Base-by-base conservation (phyloP, 2,329 filamentous ascomycete species). In the Ascochyta lentis region DNA sequence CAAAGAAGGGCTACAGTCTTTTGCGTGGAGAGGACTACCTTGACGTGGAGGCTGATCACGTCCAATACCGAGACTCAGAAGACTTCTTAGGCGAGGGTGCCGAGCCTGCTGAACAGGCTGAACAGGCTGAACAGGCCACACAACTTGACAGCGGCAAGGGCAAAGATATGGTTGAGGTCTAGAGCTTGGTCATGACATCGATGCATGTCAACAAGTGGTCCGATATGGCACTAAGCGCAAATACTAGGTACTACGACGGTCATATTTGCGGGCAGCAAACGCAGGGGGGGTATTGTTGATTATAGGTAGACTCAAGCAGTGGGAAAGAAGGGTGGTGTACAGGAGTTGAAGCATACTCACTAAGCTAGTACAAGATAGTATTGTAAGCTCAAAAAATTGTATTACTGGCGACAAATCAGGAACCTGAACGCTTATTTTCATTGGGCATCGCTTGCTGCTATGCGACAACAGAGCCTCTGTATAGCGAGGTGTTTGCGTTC, bases 1-100 rank as follows among this genome's bases (percentile, higher is more conserved):
- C 27, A 6, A 49, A 51, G 27, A 51, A 57, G 40, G 54, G 54
- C 23, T 57, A 57, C 44, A 57, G 54, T 27, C 54, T 57, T 13
- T 26, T 57, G 6, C 49, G 54, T 15, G 54, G 54, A 19, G 54
- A 57, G 15, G 49, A 57, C 15, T 57, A 57, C 24, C 44, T 57
- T 6, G 54, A 57, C 15, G 29, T 57, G 6, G 54, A 57, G 35
- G 54, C 54, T 13, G 49, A 49, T 16, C 48, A 44, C 0, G 33
- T 57, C 10, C 43, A 45, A 27, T 52, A 57, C 40, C 54, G 49
- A 4, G 54, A 57, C 40, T 57, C 49, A 10, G 49, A 57, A 19
- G 54, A 57, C 10, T 57, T 57, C 19, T 16, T 57, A 10, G 48
- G 54, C 12, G 54, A 52, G 19, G 49, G 54, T 33, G 44, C 49